Evolutionary conservation across 768 basidiomycete species (phyloP).

Genomic region (Leucocoprinus birnbaumii): DNA sequence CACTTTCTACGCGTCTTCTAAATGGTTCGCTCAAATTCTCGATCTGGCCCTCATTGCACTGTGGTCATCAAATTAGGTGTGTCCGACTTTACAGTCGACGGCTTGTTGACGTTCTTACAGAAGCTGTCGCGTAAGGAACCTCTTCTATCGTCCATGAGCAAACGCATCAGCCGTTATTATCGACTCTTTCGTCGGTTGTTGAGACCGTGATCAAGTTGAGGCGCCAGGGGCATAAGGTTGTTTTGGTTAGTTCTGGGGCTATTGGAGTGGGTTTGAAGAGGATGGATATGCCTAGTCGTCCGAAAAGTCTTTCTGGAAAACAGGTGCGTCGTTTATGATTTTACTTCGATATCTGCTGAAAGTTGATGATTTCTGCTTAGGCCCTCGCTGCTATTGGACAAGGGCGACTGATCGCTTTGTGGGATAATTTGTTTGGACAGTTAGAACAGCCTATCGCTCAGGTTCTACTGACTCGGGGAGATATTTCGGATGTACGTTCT

Average conservation of each 20-base stretch:
- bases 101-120: not conserved
- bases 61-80: slow-evolving; percentile 87
- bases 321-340: slow-evolving; percentile 56
- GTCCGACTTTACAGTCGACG: slow-evolving; percentile 12
- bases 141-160: slow-evolving; percentile 96
- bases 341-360: not conserved
- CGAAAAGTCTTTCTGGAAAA: slow-evolving; percentile 86
- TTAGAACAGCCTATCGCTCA: slow-evolving; percentile 96
- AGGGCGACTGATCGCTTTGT: slow-evolving; percentile 91
- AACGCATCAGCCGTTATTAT: slow-evolving; percentile 88
- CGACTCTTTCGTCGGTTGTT: slow-evolving; percentile 87
- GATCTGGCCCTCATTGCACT: slow-evolving; percentile 35
- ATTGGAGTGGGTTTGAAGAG: slow-evolving; percentile 93
- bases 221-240: slow-evolving; percentile 85
- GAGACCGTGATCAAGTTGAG: slow-evolving; percentile 85
- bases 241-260: slow-evolving; percentile 96
- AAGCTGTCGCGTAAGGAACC: slow-evolving; percentile 53
- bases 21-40: slow-evolving; percentile 7
- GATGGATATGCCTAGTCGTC: slow-evolving; percentile 78
- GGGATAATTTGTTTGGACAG: slow-evolving; percentile 95
- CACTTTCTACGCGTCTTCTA: not conserved
- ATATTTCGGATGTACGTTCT: slow-evolving; percentile 87
- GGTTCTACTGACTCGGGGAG: slow-evolving; percentile 88
- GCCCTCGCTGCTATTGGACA: slow-evolving; percentile 97
- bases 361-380: slow-evolving; percentile 39